These are phyloP conservation scores for Ogataea ramenticola DNA, from an alignment of 805 yeast genomes.

Conservation along the genomic window DNA sequence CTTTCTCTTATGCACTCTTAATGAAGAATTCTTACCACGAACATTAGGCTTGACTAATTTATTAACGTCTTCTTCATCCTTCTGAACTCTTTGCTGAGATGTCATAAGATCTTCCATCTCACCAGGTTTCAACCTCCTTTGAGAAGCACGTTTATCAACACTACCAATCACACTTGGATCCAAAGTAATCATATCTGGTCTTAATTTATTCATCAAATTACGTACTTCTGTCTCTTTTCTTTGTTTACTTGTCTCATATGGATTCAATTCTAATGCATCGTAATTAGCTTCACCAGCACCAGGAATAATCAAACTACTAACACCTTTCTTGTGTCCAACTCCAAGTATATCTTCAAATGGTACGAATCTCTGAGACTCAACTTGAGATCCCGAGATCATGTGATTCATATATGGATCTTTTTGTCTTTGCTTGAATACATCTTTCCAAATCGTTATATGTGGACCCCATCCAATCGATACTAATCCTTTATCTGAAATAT, in stretches of 20 bases:
- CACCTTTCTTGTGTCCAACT: constrained; percentile 72
- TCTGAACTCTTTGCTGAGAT: constrained; percentile 14
- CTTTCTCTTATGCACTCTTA: constrained; percentile 76
- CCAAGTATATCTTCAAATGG: constrained; percentile 97
- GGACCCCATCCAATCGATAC: constrained; percentile 94
- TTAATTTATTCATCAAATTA: constrained; percentile 73
- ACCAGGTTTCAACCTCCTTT: constrained; percentile 55
- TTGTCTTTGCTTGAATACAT: constrained; percentile 61
- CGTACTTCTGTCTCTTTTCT: constrained; percentile 92
- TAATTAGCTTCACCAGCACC: constrained; percentile 98
- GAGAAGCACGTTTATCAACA: constrained; percentile 64
- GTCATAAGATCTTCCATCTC: constrained; percentile 30
- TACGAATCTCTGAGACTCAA: constrained; percentile 64
- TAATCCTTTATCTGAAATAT: constrained; percentile 82
- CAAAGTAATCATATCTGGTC: constrained; percentile 86
- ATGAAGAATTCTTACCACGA: constrained; percentile 74
- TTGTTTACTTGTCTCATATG: constrained; percentile 85
- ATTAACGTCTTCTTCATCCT: constrained; percentile 37
- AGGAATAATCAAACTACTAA: constrained; percentile 83
- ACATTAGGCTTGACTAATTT: constrained; percentile 59
- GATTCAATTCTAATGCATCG: constrained; percentile 90
- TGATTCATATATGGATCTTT: constrained; percentile 90
- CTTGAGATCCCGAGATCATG: constrained; percentile 67
- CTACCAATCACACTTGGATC: constrained; percentile 86
- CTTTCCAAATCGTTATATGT: constrained; percentile 92